A percentile compares a stretch with the other conserved stretches of the same genome.
Evolutionary conservation across 345 rosid species (phyloP).

Genomic region (Combretum micranthum): DNA sequence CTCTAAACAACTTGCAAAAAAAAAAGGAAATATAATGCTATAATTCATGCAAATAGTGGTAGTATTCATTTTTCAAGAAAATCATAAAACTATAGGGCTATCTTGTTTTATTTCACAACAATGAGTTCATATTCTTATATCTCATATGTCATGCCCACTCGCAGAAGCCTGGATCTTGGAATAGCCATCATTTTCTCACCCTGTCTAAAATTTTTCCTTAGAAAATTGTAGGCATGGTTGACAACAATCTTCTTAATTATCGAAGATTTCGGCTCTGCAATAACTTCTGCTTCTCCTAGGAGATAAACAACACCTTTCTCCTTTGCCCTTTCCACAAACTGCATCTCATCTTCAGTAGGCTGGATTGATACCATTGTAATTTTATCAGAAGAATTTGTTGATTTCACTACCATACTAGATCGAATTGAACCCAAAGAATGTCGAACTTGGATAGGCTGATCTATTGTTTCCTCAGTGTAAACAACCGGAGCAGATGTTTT

Average conservation of each 20-base stretch:
- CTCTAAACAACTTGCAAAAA: no score
- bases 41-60: no score
- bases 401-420: conserved; percentile 9
- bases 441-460: no score
- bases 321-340: conserved; percentile 45
- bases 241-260: conserved; percentile 54
- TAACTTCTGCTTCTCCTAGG: conserved; percentile 60
- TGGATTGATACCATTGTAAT: conserved; percentile 44
- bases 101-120: no score
- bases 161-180: conserved; percentile 51
- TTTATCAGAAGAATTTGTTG: conserved; percentile 29
- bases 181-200: conserved; percentile 47
- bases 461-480: no score
- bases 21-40: no score
- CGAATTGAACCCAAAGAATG: background rate
- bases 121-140: conserved; percentile 21
- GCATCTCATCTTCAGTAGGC: conserved; percentile 55
- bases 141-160: conserved; percentile 86
- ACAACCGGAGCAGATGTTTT: conserved; percentile 17
- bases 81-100: no score
- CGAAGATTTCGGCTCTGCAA: conserved; percentile 39
- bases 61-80: no score
- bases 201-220: conserved; percentile 62
- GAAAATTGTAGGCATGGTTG: conserved; percentile 41
- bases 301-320: conserved; percentile 63